Base-by-base conservation (phyloP, 768 basidiomycete species). In the Coprinopsis strossmayeri region DNA sequence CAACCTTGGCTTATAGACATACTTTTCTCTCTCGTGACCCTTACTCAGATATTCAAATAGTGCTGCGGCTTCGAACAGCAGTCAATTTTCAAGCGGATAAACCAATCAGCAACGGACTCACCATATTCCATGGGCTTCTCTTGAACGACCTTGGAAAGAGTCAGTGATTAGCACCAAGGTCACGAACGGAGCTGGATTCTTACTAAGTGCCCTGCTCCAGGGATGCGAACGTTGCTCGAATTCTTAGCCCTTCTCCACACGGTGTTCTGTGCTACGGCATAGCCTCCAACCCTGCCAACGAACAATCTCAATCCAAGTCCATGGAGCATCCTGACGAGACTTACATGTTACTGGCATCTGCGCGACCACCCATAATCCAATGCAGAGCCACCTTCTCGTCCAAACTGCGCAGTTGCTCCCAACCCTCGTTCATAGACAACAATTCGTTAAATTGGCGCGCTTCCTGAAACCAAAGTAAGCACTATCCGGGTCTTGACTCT, bases 331-430 rank as follows among this genome's bases (percentile, higher is more conserved):
- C 30, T 15, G 30, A 7, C 30, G 30, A 32, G 15, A 48, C 58
- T 13, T 38, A 61, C 61, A 60, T 41, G 27, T 43, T 38, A 39
- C 57, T 59, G 5, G 60, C 59, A 25, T 56, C 54, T n/a, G 60
- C 56, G 5, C 46, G 51, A 1, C 56, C 60, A 1, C 62, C 62
- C 55, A 63, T 58, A 11, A 61, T 57, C 62, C 62, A 63, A 21
- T 58, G 52, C 30, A 63, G 30, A 46, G 55, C 55, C 1, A 63
- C 46, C 3, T 48, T 35, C 28, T 60, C 56, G 21, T 61, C 60
- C 2, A 63, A 52, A 3, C 55, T 61, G 9, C 60, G 62, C 20
- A 63, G 50, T 2, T 59, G 46, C 50, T 63, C 59, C 54, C 55
- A 63, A 2, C 46, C 59, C 34, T 63, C 62, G n/a, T 56, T 57